These are phyloP conservation scores for Cryptococcus hybrid DNA, from an alignment of 1,284 basidiomycete species.

Conservation along the genomic window DNA sequence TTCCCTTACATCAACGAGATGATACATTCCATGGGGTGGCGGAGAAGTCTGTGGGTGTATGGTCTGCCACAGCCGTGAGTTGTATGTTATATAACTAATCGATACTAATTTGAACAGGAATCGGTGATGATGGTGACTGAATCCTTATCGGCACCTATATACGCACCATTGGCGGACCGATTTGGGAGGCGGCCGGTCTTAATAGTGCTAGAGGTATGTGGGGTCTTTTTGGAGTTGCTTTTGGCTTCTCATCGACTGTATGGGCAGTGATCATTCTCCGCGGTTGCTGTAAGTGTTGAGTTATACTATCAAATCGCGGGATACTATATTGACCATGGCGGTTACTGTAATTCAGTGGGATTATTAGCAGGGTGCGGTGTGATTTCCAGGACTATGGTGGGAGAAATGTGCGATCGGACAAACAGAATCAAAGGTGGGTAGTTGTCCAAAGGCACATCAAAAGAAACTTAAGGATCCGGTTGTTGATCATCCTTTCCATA, in stretches of 20 bases:
- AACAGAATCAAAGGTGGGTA: conserved; percentile 33
- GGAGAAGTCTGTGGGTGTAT: conserved; percentile 37
- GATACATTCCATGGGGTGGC: conserved; percentile 32
- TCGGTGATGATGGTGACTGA: conserved; percentile 37
- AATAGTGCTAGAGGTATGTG: conserved; percentile 18
- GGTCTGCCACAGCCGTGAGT: conserved; percentile 37
- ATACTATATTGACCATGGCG: neutral
- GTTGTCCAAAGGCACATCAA: no score
- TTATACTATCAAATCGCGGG: neutral
- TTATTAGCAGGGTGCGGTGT: conserved; percentile 39
- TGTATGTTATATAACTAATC: neutral
- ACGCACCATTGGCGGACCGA: conserved; percentile 32
- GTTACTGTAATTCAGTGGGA: conserved; percentile 22
- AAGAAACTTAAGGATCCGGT: no score
- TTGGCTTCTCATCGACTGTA: conserved; percentile 23
- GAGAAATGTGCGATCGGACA: conserved; percentile 39
- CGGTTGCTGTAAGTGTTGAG: conserved; percentile 23
- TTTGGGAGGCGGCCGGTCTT: conserved; percentile 36
- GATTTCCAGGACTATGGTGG: conserved; percentile 34
- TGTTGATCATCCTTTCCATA: neutral
- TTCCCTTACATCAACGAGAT: conserved; percentile 46
- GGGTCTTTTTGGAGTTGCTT: conserved; percentile 21
- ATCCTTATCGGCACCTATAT: conserved; percentile 35
- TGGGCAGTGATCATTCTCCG: conserved; percentile 23
- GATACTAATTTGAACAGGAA: conserved; percentile 20